phyloP scores from a whole-genome alignment of 1,139 yeast species.

The Insectozyma bohioensis region DNA sequence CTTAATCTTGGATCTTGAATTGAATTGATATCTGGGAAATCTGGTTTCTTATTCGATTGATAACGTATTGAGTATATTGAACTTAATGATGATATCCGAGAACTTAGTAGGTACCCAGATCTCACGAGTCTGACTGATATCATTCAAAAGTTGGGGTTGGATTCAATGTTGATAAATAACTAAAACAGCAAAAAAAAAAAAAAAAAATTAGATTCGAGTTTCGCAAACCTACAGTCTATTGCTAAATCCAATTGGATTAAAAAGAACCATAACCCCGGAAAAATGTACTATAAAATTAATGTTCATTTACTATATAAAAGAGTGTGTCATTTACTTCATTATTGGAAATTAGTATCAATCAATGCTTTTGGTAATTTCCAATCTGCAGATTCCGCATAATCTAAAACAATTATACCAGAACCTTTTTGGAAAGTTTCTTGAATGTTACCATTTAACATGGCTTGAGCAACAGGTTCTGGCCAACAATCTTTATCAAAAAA shows the following conservation, averaged over 20 bases:
- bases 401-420: constrained; percentile 62
- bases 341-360: constrained; percentile 54
- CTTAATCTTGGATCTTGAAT: constrained; percentile 15
- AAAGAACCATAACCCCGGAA: not conserved
- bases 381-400: constrained; percentile 61
- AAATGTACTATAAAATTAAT: too few relatives aligned
- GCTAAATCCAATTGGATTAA: too few relatives aligned
- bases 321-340: too few relatives aligned
- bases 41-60: constrained; percentile 13
- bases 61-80: too few relatives aligned
- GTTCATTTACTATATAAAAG: too few relatives aligned
- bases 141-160: too few relatives aligned
- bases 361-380: constrained; percentile 59
- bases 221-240: constrained; percentile 1
- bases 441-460: constrained; percentile 48
- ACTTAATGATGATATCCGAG: too few relatives aligned
- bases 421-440: constrained; percentile 53
- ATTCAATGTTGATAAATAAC: too few relatives aligned
- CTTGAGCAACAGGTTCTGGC: constrained; percentile 68
- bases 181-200: constrained; percentile 1
- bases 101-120: not conserved
- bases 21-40: constrained; percentile 9
- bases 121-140: not conserved
- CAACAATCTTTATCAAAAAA: constrained; percentile 71
- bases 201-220: constrained; percentile 2